Evolutionary conservation across 495 filamentous ascomycete genomes (phyloP).

Genomic region (Bombardia bombarda): DNA sequence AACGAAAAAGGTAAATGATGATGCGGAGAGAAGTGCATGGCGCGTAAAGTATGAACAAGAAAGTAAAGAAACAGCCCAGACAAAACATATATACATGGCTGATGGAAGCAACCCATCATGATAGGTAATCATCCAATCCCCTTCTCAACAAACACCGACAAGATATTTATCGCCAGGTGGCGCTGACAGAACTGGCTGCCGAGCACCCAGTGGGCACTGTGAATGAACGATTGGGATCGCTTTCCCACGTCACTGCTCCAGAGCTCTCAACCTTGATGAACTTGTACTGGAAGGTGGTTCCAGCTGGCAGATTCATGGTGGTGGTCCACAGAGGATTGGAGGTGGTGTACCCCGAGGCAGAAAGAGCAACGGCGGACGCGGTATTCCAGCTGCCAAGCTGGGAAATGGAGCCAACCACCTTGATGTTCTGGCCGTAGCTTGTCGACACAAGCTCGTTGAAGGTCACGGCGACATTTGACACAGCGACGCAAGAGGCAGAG

Average conservation of each 20-base stretch:
- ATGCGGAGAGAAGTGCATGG: too few species aligned
- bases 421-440: slow-evolving; percentile 49
- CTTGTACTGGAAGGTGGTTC: slow-evolving; percentile 57
- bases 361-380: slow-evolving; percentile 39
- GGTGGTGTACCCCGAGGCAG: slow-evolving; percentile 45
- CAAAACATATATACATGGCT: too few species aligned
- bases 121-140: too few species aligned
- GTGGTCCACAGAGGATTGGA: slow-evolving; percentile 50
- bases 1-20: too few species aligned
- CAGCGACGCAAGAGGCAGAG: slow-evolving; percentile 33
- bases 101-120: too few species aligned
- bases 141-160: too few species aligned
- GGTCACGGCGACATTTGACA: slow-evolving; percentile 45
- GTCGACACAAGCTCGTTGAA: slow-evolving; percentile 52
- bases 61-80: too few species aligned
- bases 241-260: slow-evolving; percentile 55
- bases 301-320: slow-evolving; percentile 43
- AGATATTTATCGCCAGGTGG: too few species aligned
- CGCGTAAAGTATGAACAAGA: too few species aligned
- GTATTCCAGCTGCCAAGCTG: slow-evolving; percentile 52
- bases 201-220: slow-evolving; percentile 49
- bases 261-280: slow-evolving; percentile 51
- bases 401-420: slow-evolving; percentile 47
- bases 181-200: too few species aligned
- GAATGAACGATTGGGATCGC: slow-evolving; percentile 54